phyloP scores from a whole-genome alignment of 129 eudicot species.

The Flaveria sonorensis region DNA sequence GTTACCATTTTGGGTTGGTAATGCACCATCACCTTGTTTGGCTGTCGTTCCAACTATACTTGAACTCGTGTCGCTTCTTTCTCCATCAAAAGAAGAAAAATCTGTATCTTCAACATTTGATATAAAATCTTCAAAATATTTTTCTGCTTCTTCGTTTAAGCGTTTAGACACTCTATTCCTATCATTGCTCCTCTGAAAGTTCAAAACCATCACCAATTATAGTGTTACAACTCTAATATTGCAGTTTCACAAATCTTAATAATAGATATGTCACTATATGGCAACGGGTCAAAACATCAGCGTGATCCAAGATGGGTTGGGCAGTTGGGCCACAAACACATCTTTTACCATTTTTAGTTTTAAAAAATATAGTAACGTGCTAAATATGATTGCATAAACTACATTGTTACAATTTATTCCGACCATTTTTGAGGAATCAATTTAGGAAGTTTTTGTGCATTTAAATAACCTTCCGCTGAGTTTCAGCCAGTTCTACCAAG shows the following conservation, averaged over 20 bases:
- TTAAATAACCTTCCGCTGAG: neutral
- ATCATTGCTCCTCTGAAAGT: slow-evolving; percentile 75
- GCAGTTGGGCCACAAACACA: neutral
- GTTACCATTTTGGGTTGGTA: slow-evolving; percentile 39
- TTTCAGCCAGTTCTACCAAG: neutral
- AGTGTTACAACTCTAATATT: neutral
- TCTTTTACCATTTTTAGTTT: neutral
- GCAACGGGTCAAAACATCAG: neutral
- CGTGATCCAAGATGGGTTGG: neutral
- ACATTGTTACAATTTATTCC: neutral
- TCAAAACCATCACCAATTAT: slow-evolving; percentile 13
- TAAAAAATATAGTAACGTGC: neutral
- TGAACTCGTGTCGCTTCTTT: slow-evolving; percentile 95
- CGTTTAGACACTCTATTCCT: slow-evolving; percentile 57
- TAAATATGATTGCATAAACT: neutral
- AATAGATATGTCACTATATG: too few species aligned
- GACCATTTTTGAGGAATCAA: neutral
- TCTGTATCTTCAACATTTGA: slow-evolving; percentile 91
- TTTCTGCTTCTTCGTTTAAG: slow-evolving; percentile 82
- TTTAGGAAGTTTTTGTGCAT: neutral
- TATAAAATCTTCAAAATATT: slow-evolving; percentile 74
- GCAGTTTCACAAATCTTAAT: neutral
- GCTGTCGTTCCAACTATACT: slow-evolving; percentile 46
- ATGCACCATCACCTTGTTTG: slow-evolving; percentile 39
- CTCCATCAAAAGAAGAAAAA: slow-evolving; percentile 93